phyloP scores from a whole-genome alignment of 768 basidiomycete species.

The Trametes meyenii region DNA sequence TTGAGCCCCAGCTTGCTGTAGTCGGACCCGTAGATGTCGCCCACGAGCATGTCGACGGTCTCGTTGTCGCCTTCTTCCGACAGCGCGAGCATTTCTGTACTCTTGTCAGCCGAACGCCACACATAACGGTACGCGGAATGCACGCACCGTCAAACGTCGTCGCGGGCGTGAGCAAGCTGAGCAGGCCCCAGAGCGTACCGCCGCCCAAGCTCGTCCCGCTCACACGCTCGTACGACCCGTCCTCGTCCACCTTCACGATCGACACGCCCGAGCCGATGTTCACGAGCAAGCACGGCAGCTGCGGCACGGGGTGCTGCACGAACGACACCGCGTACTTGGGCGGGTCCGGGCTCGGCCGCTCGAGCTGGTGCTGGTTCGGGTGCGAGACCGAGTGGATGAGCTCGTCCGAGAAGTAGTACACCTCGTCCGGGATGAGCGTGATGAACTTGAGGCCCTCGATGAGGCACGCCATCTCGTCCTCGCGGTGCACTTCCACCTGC shows the following conservation, averaged over 20 bases:
- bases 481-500: slow-evolving; percentile 81
- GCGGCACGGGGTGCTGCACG: slow-evolving; percentile 78
- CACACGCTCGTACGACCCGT: slow-evolving; percentile 94
- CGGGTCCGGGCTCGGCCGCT: slow-evolving; percentile 88
- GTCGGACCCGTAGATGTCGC: slow-evolving; percentile 99
- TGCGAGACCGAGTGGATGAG: slow-evolving; percentile 73
- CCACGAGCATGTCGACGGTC: slow-evolving; percentile 96
- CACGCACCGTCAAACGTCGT: slow-evolving; percentile 91
- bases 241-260: slow-evolving; percentile 95
- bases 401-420: slow-evolving; percentile 98
- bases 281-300: slow-evolving; percentile 93
- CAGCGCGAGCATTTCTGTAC: slow-evolving; percentile 90
- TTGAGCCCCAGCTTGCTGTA: slow-evolving; percentile 94
- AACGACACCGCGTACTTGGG: slow-evolving; percentile 90
- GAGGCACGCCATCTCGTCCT: slow-evolving; percentile 99
- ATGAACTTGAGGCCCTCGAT: slow-evolving; percentile 97
- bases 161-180: slow-evolving; percentile 94
- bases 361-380: slow-evolving; percentile 44
- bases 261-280: slow-evolving; percentile 99
- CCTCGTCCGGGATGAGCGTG: slow-evolving; percentile 94
- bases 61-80: slow-evolving; percentile 95
- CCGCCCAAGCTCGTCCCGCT: slow-evolving; percentile 97
- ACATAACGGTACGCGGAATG: neutral
- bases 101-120: neutral
- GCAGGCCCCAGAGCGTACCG: slow-evolving; percentile 94